Evolutionary conservation across 176 grass and related monocot species (phyloP), one percentile per base, ranked within the genome.

Genomic region (Aegilops sharonensis): DNA sequence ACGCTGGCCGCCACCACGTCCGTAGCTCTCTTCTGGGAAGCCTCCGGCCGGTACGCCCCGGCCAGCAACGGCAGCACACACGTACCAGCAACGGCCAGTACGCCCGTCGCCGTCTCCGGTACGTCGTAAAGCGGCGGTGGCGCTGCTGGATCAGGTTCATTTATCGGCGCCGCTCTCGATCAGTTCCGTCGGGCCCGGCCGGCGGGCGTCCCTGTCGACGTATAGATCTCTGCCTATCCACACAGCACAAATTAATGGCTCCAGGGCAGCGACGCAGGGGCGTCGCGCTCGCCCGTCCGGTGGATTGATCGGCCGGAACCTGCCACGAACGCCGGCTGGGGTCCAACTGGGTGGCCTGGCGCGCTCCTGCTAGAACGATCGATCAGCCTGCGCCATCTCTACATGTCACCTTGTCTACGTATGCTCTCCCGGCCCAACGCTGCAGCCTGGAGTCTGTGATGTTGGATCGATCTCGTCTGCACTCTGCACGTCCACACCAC

Each of bases 301-400:
- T 13, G 30, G 54, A 15, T 40, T 54, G 4, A 15, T 3, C 18
- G 15, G 0, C 54, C 70, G 48, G 89, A 90, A 90, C 89, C 79
- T 86, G 79, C 88, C 78, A 18, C 52, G 84, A 90, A 90, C 21
- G 69, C 21, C 21, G 69, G 69, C 37, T 11, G 37, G 36, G 2
- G 12, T 69, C 40, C 2, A 57, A 3, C 54, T 57, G 15, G 54
- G 37, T 42, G 36, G 69, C 9, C 20, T 36, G 9, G 1, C 32
- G 68, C 0, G 18, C 3, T 40, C 9, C 34, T 21, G 54, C 54
- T 57, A 8, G 13, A 52, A 0, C 15, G 20, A 21, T 69, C 21
- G 35, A 7, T 11, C 21, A 12, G 36, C 20, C 21, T 29, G 71
- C 78, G 60, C 78, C 61, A 17, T 27, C 10, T 71, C 50, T 5